Conservation (phyloP, 106 monocot genomes). For the Dendrobium chrysotoxum region DNA sequence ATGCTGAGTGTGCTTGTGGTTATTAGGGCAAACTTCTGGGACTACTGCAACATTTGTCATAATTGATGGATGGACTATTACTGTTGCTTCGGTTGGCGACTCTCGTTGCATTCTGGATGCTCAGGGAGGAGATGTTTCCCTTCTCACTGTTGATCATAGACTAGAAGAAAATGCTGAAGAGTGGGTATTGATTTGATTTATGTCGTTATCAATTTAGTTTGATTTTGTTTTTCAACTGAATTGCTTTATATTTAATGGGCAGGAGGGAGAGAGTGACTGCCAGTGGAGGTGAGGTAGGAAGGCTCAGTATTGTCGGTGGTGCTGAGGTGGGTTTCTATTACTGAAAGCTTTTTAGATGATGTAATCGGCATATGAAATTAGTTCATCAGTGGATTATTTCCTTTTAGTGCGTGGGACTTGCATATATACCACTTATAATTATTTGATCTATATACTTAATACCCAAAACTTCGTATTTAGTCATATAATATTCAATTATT, state of each 20-base stretch:
- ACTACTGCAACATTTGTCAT: slow-evolving; percentile 93
- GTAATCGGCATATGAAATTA: background rate
- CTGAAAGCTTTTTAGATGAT: background rate
- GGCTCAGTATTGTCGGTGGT: slow-evolving; percentile 71
- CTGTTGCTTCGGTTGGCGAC: slow-evolving; percentile 90
- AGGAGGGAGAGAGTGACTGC: slow-evolving; percentile 72
- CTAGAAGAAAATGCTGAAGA: slow-evolving; percentile 94
- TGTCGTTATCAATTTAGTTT: background rate
- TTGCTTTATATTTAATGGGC: slow-evolving; percentile 3
- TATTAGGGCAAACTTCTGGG: slow-evolving; percentile 75
- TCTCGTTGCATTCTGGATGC: slow-evolving; percentile 89
- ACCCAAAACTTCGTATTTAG: too few species aligned
- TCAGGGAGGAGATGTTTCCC: slow-evolving; percentile 57
- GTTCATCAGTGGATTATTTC: background rate
- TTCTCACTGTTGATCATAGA: slow-evolving; percentile 86
- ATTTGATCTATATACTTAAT: too few species aligned
- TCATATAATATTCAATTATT: too few species aligned
- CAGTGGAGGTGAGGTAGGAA: slow-evolving; percentile 79
- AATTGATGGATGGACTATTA: slow-evolving; percentile 87
- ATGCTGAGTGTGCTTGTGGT: background rate
- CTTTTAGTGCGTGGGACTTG: too few species aligned
- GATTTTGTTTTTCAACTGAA: background rate
- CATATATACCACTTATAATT: too few species aligned
- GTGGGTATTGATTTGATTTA: slow-evolving; percentile 23
- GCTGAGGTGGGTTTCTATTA: slow-evolving; percentile 42